Percentiles rank a stretch among this genome's conserved stretches.
phyloP scores from a whole-genome alignment of 2,329 filamentous ascomycete species.

The Trichoderma atrobrunneum region DNA sequence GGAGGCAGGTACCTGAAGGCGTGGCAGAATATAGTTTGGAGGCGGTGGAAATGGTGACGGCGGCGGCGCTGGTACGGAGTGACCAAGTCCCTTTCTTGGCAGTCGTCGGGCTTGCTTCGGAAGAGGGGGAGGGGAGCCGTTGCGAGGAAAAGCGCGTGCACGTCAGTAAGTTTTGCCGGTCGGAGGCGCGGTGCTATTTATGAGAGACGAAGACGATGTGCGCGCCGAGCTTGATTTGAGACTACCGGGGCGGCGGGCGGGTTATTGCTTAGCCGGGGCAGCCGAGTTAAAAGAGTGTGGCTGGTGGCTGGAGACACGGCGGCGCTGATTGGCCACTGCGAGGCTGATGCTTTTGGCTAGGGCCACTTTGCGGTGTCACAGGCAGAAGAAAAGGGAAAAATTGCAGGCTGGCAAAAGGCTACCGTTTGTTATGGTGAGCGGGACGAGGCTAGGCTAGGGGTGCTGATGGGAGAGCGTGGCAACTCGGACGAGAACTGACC shows the following conservation, averaged over 20 bases:
- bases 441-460: constrained; percentile 1
- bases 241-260: constrained; percentile 36
- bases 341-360: constrained; percentile 1
- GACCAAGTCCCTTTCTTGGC: neutral
- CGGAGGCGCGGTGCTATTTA: constrained; percentile 47
- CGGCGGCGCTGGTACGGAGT: neutral
- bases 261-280: constrained; percentile 31
- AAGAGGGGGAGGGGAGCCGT: constrained; percentile 30
- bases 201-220: constrained; percentile 40
- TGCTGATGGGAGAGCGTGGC: neutral
- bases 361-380: constrained; percentile 16
- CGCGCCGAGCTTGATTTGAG: constrained; percentile 36
- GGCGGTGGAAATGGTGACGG: neutral
- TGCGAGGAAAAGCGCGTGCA: constrained; percentile 47
- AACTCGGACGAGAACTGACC: neutral
- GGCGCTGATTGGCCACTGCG: neutral
- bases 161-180: constrained; percentile 44
- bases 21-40: neutral
- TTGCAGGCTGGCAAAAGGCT: neutral
- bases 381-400: neutral
- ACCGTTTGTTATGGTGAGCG: constrained; percentile 8
- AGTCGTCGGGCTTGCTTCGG: neutral
- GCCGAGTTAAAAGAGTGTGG: constrained; percentile 19
- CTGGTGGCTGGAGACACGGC: neutral
- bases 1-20: neutral